A percentile compares a stretch with the other conserved stretches of the same genome.
Evolutionary conservation across 257 asterid genomes (phyloP).

Genomic region (Jaltomata sinuosa): DNA sequence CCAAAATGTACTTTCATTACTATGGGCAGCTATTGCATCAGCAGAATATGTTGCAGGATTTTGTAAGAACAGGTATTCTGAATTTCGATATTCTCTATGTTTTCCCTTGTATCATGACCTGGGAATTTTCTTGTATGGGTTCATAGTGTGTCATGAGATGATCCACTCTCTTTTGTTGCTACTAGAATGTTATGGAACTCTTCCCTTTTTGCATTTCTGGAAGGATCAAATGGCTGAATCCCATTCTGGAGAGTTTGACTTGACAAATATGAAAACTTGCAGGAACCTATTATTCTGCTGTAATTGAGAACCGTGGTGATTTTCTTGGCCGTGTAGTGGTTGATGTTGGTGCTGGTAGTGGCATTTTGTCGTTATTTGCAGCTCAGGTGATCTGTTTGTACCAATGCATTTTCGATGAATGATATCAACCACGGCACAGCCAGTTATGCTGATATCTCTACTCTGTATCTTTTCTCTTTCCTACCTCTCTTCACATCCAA

Average conservation of each 20-base stretch:
- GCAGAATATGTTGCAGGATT: slow-evolving; percentile 99
- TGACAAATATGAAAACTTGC: slow-evolving; percentile 8
- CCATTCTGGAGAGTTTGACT: slow-evolving; percentile 2
- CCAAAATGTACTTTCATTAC: slow-evolving; percentile 98
- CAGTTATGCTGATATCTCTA: slow-evolving; percentile 7
- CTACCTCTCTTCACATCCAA: not conserved
- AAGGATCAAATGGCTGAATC: not conserved
- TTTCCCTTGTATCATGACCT: not conserved
- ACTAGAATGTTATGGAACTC: not conserved
- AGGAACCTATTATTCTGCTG: slow-evolving; percentile 98
- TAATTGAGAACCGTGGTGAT: slow-evolving; percentile 88
- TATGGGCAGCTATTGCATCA: slow-evolving; percentile 97
- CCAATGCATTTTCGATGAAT: slow-evolving; percentile 1
- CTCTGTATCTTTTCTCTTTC: not conserved
- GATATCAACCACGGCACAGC: slow-evolving; percentile 8
- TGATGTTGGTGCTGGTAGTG: slow-evolving; percentile 99
- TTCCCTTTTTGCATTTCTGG: not conserved
- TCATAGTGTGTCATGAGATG: not conserved
- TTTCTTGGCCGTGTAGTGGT: slow-evolving; percentile 76
- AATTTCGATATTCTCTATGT: not conserved
- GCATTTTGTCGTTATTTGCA: slow-evolving; percentile 96
- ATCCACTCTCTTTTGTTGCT: not conserved
- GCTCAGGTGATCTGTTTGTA: slow-evolving; percentile 65
- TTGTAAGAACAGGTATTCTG: slow-evolving; percentile 79
- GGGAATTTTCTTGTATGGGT: not conserved